A percentile compares a stretch with the other conserved stretches of the same genome.
Conservation (phyloP, 2,329 filamentous ascomycete species). For the Pseudogymnoascus sp. region DNA sequence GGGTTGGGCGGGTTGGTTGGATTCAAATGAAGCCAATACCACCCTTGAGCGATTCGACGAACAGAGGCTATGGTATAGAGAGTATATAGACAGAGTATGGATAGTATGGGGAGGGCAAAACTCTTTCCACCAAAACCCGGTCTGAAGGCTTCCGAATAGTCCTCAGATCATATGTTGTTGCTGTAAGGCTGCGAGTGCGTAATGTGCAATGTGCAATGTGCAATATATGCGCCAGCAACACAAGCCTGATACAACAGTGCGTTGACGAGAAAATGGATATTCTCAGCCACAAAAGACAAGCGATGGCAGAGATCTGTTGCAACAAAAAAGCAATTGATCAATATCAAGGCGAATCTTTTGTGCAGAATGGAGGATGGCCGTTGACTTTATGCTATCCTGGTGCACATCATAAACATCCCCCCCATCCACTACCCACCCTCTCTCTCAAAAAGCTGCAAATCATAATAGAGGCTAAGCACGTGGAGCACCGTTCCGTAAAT, state of each 20-base stretch:
- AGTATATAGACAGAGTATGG: not conserved
- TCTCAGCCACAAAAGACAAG: not conserved
- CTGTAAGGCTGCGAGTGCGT: not conserved
- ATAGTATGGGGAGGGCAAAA: not conserved
- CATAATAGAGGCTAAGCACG: conserved; percentile 8
- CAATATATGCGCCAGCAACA: conserved; percentile 2
- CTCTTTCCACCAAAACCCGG: not conserved
- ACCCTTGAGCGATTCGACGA: not conserved
- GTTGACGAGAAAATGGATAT: not conserved
- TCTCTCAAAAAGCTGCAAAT: not conserved
- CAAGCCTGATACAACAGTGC: conserved; percentile 7
- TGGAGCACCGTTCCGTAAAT: conserved; percentile 6
- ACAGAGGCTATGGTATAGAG: not conserved
- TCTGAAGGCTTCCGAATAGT: not conserved
- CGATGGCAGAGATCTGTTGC: not conserved
- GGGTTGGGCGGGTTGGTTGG: not conserved
- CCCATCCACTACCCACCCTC: not conserved
- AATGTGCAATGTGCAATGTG: too few relatives aligned
- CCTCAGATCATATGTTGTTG: not conserved
- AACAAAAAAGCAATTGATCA: not conserved
- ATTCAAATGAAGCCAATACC: not conserved
- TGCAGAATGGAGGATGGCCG: conserved; percentile 8
- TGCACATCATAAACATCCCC: not conserved
- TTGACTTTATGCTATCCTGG: conserved; percentile 8
- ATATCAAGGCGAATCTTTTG: not conserved